Evolutionary conservation across 2,329 filamentous ascomycete species (phyloP), one percentile per base, ranked within the genome.

Genomic region (Claviceps cyperi): DNA sequence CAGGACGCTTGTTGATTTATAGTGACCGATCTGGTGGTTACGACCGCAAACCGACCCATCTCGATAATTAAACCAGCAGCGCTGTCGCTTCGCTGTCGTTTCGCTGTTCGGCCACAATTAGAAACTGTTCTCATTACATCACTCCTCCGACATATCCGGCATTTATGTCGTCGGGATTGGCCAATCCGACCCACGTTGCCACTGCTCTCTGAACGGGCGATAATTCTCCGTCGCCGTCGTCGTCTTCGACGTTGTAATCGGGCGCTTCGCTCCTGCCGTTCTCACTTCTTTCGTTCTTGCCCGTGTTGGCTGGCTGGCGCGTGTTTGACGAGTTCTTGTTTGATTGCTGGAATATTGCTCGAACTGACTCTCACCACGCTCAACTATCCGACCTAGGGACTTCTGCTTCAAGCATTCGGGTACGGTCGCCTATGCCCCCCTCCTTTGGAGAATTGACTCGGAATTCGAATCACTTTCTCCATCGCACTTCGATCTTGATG

Each of bases 341-440:
- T 56, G 59, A 62, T 66, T 67, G 65, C 65, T 67, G 65, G 63
- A 67, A 67, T 65, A 67, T 65, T 65, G 64, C 65, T 61, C 59
- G 58, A 61, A 61, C 57, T 51, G 51, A 47, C 52, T 48, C 43
- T 39, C 39, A 28, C 19, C 9, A 49, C 22, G 21, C 5, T 43
- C 43, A 15, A 44, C 40, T 6, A 14, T 48, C 15, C 7, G 11
- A 47, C 35, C 46, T 47, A 46, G n/a, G 14, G 36, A 35, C 22
- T 35, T 15, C n/a, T 9, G 5, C 15, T 43, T 21, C 28, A 36
- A 51, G 43, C 47, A 46, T 49, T 38, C 13, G 39, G 24, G 51
- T 52, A 44, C 43, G 48, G 28, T 45, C 9, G n/a, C 24, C 5
- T 6, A 32, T 24, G 6, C 15, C 38, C 19, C 15, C 38, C 19